Percentiles rank a stretch among this genome's conserved stretches.
Evolutionary conservation across 495 filamentous ascomycete species (phyloP).

Genomic region (Xylaria sp.): DNA sequence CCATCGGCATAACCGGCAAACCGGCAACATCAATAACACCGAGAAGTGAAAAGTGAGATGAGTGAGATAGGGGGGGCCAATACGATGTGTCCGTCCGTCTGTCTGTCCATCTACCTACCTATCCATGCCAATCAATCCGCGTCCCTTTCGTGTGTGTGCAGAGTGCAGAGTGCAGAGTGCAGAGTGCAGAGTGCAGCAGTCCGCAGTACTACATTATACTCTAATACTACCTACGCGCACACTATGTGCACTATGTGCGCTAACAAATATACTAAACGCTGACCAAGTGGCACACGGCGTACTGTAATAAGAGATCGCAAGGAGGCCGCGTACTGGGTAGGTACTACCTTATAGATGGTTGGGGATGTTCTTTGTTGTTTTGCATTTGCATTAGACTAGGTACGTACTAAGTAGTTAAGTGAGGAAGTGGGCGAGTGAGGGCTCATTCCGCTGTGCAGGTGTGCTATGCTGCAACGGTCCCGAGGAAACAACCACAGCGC

Average conservation of each 20-base stretch:
- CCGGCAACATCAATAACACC: background rate
- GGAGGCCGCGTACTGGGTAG: too few relatives aligned
- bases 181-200: too few relatives aligned
- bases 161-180: too few relatives aligned
- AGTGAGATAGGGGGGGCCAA: conserved; percentile 10
- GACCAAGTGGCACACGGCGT: background rate
- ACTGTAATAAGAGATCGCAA: too few relatives aligned
- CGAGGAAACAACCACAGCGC: conserved; percentile 7
- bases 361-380: too few relatives aligned
- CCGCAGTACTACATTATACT: too few relatives aligned
- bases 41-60: background rate
- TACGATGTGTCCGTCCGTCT: background rate
- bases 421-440: too few relatives aligned
- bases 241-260: background rate
- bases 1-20: conserved; percentile 21
- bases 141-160: background rate
- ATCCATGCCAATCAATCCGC: background rate
- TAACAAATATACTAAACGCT: background rate
- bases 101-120: too few relatives aligned
- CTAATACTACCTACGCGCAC: too few relatives aligned
- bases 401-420: too few relatives aligned
- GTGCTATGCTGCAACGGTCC: background rate
- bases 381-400: background rate
- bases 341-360: too few relatives aligned
- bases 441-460: conserved; percentile 8